Evolutionary conservation across 257 asterid genomes (phyloP).

Genomic region (Nicotiana obtusifolia): DNA sequence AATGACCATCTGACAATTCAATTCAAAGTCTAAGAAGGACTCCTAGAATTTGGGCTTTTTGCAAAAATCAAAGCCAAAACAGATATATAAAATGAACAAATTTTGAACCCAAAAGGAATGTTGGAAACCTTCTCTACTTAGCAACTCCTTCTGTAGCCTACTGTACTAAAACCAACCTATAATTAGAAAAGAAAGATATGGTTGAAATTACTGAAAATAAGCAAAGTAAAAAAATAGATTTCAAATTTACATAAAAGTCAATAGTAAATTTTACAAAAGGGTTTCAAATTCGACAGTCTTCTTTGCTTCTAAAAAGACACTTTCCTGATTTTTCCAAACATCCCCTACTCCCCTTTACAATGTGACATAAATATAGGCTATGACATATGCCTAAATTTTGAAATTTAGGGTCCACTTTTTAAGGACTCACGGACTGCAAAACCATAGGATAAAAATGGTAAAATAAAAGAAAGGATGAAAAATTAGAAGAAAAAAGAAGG

Average conservation of each 20-base stretch:
- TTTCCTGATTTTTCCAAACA: conserved; percentile 32
- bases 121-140: conserved; percentile 10
- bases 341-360: conserved; percentile 28
- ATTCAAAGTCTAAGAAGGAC: conserved; percentile 2
- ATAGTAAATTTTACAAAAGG: conserved; percentile 1
- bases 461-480: background rate
- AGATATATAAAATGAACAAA: conserved; percentile 1
- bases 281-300: background rate
- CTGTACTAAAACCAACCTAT: conserved; percentile 4
- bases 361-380: conserved; percentile 34
- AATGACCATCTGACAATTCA: background rate
- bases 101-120: conserved; percentile 19
- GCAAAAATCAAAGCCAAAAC: background rate
- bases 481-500: background rate
- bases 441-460: background rate
- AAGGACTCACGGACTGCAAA: background rate
- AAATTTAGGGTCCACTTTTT: conserved; percentile 23
- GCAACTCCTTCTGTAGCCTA: conserved; percentile 9
- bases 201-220: conserved; percentile 13
- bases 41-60: conserved; percentile 11
- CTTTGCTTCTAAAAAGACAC: conserved; percentile 2
- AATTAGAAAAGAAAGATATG: background rate
- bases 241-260: conserved; percentile 11
- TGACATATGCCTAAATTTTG: conserved; percentile 36
- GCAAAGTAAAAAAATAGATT: background rate